A percentile compares a stretch with the other conserved stretches of the same genome.
These are phyloP conservation scores for Aspergillus sp. DNA, from an alignment of 2,329 filamentous ascomycete species.

Conservation along the genomic window DNA sequence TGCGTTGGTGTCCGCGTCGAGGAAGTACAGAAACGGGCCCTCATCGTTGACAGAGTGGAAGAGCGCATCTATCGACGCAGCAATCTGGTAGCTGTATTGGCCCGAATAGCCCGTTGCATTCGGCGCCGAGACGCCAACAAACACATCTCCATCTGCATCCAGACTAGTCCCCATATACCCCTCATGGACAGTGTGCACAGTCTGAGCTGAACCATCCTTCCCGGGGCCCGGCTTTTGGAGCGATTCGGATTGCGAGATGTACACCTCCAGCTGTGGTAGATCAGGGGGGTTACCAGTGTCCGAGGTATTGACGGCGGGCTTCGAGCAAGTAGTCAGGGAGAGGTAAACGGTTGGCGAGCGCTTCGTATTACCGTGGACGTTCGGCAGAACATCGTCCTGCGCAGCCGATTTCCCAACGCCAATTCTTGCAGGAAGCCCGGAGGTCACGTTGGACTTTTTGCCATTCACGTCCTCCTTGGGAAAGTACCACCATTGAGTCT, in stretches of 20 bases:
- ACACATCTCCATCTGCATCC: constrained; percentile 58
- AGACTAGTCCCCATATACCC: constrained; percentile 61
- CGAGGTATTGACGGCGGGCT: constrained; percentile 49
- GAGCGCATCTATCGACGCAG: constrained; percentile 67
- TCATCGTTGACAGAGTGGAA: constrained; percentile 55
- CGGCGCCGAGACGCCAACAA: constrained; percentile 65
- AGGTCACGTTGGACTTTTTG: constrained; percentile 25
- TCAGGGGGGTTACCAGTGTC: constrained; percentile 28
- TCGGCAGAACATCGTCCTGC: constrained; percentile 11
- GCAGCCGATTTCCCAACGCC: constrained; percentile 12
- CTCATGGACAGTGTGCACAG: constrained; percentile 46
- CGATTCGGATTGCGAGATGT: constrained; percentile 56
- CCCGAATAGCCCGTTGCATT: constrained; percentile 54
- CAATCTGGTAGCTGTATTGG: constrained; percentile 70
- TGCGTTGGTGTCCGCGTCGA: constrained; percentile 74
- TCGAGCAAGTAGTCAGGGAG: constrained; percentile 75
- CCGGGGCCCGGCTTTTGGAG: constrained; percentile 60
- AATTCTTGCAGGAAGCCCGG: constrained; percentile 23
- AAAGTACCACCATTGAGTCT: constrained; percentile 56
- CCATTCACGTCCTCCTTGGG: constrained; percentile 46
- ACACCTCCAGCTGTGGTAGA: constrained; percentile 68
- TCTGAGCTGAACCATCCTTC: constrained; percentile 34
- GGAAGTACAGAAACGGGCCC: constrained; percentile 57
- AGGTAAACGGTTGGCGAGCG: constrained; percentile 57
- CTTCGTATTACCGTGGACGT: constrained; percentile 13